Base-by-base conservation (phyloP, 805 yeast genomes). In the Wickerhamiella brachini region DNA sequence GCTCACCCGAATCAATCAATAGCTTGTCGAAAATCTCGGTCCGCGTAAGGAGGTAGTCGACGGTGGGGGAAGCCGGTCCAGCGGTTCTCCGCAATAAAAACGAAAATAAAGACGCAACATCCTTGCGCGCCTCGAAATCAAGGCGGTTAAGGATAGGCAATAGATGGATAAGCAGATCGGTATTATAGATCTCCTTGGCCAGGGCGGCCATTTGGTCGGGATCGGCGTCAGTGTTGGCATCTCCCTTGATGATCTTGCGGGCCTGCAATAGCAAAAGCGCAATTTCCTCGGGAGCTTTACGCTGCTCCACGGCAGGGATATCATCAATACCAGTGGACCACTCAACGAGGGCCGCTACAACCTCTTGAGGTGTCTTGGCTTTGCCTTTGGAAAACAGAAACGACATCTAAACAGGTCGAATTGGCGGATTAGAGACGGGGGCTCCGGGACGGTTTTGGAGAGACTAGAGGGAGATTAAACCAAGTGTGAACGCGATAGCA, bases 91-190 rank as follows among this genome's bases (percentile, higher is more conserved):
- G 79, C 55, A 93, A 73, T 43, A 94, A 73, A 4, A 86, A 80
- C 55, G 81, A 77, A 63, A 88, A 87, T 49, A 93, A 64, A 5
- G 77, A 70, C 4, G 79, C 74, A 15, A 87, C 90, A 58, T 85
- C 93, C 60, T 90, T 88, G 51, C 96, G 73, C 45, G 94, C 79
- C 63, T 93, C 97, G 67, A 93, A 89, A 56, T 87, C 96, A 51
- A 93, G 73, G 34, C 73, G 72, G n/a, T 69, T 69, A 51, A 93
- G 69, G 59, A 80, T 76, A 18, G 69, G 63, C 13, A 86, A 71
- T 54, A 93, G 67, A 21, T 73, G 72, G 56, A 75, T 76, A 34
- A 93, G 74, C 52, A 84, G 70, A 63, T 88, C 95, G 0, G 83
- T 71, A 8, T 76, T 66, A 61, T 84, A 85, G 1, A 87, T 79